Percentiles rank a stretch among this genome's conserved stretches.
These are phyloP conservation scores for Clitopilus hobsonii DNA, from an alignment of 768 basidiomycete genomes.

Conservation along the genomic window DNA sequence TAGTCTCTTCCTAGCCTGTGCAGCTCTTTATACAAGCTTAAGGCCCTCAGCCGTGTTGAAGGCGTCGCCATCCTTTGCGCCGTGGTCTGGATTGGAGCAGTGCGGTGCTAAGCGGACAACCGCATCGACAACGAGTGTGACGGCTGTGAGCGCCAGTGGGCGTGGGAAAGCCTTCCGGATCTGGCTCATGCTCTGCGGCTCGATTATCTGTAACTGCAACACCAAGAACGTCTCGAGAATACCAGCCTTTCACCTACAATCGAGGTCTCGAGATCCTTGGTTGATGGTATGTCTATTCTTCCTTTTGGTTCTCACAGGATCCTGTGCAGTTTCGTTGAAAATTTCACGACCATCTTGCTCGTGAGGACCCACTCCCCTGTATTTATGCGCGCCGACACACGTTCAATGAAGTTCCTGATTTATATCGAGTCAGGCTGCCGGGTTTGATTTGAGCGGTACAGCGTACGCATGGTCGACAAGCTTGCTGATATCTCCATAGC, in stretches of 20 bases:
- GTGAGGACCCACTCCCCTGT: background rate
- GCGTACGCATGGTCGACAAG: background rate
- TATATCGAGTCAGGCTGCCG: background rate
- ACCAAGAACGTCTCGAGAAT: too few species aligned
- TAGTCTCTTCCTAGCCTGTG: conserved; percentile 78
- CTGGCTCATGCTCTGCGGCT: too few species aligned
- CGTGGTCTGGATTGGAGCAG: too few species aligned
- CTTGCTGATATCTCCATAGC: too few species aligned
- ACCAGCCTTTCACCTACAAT: too few species aligned
- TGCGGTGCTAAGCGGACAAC: background rate
- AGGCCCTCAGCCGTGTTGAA: conserved; percentile 54
- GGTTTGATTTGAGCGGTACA: background rate
- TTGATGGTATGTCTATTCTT: background rate
- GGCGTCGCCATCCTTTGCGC: conserved; percentile 39
- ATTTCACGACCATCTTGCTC: background rate
- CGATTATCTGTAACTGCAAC: too few species aligned
- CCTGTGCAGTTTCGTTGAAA: background rate
- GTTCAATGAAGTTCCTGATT: background rate
- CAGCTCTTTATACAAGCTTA: conserved; percentile 79
- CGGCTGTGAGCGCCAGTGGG: too few species aligned
- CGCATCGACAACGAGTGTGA: too few species aligned
- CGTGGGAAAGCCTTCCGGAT: too few species aligned
- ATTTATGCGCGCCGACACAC: background rate
- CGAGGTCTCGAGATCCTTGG: too few species aligned
- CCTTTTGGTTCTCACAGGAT: background rate